Evolutionary conservation across 768 basidiomycete species (phyloP), one percentile per base, ranked within the genome.

Genomic region (Lepiota venenata): DNA sequence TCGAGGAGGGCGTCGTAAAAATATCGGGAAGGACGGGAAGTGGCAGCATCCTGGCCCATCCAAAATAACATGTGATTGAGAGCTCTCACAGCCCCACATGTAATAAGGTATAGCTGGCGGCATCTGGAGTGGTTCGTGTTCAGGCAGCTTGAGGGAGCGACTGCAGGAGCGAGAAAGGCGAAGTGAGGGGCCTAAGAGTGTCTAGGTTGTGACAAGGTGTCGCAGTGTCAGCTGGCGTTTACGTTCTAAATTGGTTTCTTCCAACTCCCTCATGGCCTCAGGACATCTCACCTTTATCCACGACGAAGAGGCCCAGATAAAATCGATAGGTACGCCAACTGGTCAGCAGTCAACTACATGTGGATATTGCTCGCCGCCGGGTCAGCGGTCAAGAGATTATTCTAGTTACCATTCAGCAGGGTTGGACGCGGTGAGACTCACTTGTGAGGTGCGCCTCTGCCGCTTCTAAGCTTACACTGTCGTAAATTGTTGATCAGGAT

Each of bases 301-400:
- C 12, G 38, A 47, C 38, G 38, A 60, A 37, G 48, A 64, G 45
- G 58, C 58, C 27, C 56, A 58, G 22, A 60, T 66, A 45, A 58
- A 64, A 22, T 78, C 77, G 15, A 61, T 77, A 42, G 77, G 69
- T 8, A 65, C 58, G 39, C 78, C 79, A 6, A 62, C 58, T 18
- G 67, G 67, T 29, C 62, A 64, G 4, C 58, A 58, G 5, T 51
- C 71, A 1, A 75, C 77, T 3, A 77, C 78, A 0, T 90, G 88
- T 63, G 87, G 85, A 1, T 91, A 91, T 62, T 90, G 87, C 61
- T 74, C 74, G 8, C 74, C 79, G 3, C 74, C 80, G 4, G 87
- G 85, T 4, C 47, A 70, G 56, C 70, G 83, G 42, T 80, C 74
- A 44, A 44, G 53, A 16, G 55, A 61, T 1, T 59, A 64, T 40